These are phyloP conservation scores for Harringtonia aguacate DNA, from an alignment of 2,329 filamentous ascomycete genomes.

Conservation along the genomic window DNA sequence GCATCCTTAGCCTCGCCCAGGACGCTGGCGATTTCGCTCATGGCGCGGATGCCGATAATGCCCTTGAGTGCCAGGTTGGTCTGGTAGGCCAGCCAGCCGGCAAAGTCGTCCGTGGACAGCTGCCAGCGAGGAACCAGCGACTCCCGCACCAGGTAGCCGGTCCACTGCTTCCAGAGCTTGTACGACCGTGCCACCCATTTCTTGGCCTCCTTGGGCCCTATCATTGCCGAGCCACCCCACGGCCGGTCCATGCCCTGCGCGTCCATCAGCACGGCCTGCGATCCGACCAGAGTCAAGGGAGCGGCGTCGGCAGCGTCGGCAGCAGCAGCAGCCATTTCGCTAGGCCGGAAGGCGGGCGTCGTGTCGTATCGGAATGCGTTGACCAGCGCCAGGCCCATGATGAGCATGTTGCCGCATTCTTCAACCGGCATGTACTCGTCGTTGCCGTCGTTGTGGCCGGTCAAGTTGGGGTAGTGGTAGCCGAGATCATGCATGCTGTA, in stretches of 20 bases:
- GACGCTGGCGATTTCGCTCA: conserved; percentile 56
- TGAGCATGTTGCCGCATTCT: conserved; percentile 64
- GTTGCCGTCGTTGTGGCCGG: conserved; percentile 54
- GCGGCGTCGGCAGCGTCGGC: conserved; percentile 11
- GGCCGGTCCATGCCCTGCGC: conserved; percentile 22
- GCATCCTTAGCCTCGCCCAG: conserved; percentile 48
- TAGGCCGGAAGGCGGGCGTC: conserved; percentile 35
- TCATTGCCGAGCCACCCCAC: conserved; percentile 40
- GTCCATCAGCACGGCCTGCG: conserved; percentile 11
- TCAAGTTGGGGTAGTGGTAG: conserved; percentile 59
- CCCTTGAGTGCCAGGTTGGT: conserved; percentile 69
- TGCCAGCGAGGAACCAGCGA: conserved; percentile 61
- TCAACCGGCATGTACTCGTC: conserved; percentile 67
- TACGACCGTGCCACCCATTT: conserved; percentile 44
- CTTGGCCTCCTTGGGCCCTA: conserved; percentile 27
- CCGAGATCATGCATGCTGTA: conserved; percentile 71
- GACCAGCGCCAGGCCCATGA: conserved; percentile 53
- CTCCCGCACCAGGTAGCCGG: conserved; percentile 59
- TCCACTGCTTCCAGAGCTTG: conserved; percentile 66
- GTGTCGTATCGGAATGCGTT: conserved; percentile 59
- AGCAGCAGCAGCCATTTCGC: background rate
- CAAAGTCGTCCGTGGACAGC: conserved; percentile 69
- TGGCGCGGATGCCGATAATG: conserved; percentile 68
- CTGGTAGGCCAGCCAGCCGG: conserved; percentile 62
- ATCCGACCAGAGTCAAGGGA: conserved; percentile 5